These are phyloP conservation scores for Aspergillus chevalieri DNA, from an alignment of 2,329 filamentous ascomycete genomes.

Conservation along the genomic window DNA sequence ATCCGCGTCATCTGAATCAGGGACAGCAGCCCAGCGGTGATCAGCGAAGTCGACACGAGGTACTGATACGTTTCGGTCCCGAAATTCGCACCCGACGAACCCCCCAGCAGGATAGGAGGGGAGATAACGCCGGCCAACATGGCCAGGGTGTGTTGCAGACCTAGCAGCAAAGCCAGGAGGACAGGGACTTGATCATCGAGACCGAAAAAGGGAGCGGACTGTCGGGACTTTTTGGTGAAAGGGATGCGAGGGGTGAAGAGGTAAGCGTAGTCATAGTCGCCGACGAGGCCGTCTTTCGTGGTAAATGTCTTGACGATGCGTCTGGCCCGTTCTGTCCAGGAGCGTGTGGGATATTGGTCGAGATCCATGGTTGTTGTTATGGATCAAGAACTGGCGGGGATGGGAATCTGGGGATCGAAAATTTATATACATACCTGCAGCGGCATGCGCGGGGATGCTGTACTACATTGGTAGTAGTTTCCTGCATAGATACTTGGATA, in stretches of 20 bases:
- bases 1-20: constrained; percentile 62
- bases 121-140: constrained; percentile 60
- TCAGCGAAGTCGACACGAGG: constrained; percentile 62
- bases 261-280: constrained; percentile 83
- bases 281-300: constrained; percentile 64
- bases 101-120: constrained; percentile 59
- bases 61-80: constrained; percentile 52
- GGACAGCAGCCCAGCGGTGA: constrained; percentile 61
- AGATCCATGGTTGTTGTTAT: no score
- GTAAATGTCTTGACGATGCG: constrained; percentile 20
- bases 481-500: no score
- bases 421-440: no score
- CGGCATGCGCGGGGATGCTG: no score
- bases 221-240: constrained; percentile 62
- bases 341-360: constrained; percentile 22
- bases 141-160: constrained; percentile 63
- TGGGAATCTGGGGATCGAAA: no score
- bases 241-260: constrained; percentile 77
- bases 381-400: no score
- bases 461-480: no score
- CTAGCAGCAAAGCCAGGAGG: constrained; percentile 59
- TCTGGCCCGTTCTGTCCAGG: constrained; percentile 30
- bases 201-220: constrained; percentile 63
- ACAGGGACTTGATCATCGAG: constrained; percentile 64
- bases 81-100: constrained; percentile 53